A percentile compares a stretch with the other conserved stretches of the same genome.
Conservation (phyloP, 305 asterid species). For the Nicotiana rustica region DNA sequence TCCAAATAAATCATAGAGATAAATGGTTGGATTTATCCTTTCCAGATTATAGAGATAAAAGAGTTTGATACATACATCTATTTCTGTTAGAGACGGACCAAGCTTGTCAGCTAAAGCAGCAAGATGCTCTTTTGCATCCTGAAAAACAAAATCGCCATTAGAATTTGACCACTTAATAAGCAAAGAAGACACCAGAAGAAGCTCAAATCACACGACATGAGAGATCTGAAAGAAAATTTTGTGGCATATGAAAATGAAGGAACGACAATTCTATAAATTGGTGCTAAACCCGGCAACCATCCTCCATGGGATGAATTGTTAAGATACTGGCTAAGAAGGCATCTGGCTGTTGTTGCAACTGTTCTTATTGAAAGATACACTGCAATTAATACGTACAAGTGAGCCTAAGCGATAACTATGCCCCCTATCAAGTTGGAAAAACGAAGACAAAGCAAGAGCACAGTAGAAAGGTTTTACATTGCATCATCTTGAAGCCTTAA, state of each 20-base stretch:
- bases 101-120: slow-evolving; percentile 97
- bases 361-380: neutral
- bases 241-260: slow-evolving; percentile 13
- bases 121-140: slow-evolving; percentile 99
- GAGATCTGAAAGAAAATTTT: slow-evolving; percentile 11
- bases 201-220: slow-evolving; percentile 16
- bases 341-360: slow-evolving; percentile 8
- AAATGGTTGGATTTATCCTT: slow-evolving; percentile 8
- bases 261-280: neutral
- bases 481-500: no score
- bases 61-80: slow-evolving; percentile 70
- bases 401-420: no score
- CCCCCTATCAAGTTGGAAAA: no score
- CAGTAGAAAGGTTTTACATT: no score
- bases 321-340: slow-evolving; percentile 22
- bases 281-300: neutral
- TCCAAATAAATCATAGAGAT: slow-evolving; percentile 25
- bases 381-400: neutral
- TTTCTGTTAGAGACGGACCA: slow-evolving; percentile 88
- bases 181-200: slow-evolving; percentile 16
- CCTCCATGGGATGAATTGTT: slow-evolving; percentile 6
- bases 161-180: neutral
- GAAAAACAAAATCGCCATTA: slow-evolving; percentile 44
- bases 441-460: no score
- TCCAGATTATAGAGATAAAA: slow-evolving; percentile 32